A percentile compares a stretch with the other conserved stretches of the same genome.
Conservation (phyloP, 129 eudicot genomes). For the Escallonia herrerae region DNA sequence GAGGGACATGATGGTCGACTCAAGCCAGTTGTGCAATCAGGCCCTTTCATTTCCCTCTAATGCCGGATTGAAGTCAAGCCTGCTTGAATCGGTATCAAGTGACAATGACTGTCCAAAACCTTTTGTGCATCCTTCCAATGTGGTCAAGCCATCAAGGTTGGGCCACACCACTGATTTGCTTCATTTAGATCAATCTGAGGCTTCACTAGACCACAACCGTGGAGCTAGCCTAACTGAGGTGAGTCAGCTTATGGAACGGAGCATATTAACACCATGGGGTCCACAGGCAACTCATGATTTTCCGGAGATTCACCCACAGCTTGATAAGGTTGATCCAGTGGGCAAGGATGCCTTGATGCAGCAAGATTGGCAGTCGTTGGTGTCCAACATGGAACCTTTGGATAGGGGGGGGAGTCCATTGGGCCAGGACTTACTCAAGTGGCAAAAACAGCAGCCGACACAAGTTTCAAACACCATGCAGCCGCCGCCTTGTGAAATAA, state of each 20-base stretch:
- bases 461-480: background rate
- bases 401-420: too few relatives aligned
- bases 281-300: background rate
- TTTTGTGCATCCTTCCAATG: slow-evolving; percentile 24
- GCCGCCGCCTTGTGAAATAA: slow-evolving; percentile 5
- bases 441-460: background rate
- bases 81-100: slow-evolving; percentile 8
- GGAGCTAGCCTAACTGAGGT: slow-evolving; percentile 1
- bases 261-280: slow-evolving; percentile 1
- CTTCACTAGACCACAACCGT: too few relatives aligned
- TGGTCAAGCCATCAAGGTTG: slow-evolving; percentile 13
- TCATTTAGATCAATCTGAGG: background rate
- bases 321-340: background rate
- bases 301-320: background rate
- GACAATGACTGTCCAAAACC: slow-evolving; percentile 3
- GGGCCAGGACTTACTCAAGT: too few relatives aligned
- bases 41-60: slow-evolving; percentile 2
- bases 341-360: background rate
- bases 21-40: background rate
- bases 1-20: too few relatives aligned
- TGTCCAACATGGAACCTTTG: too few relatives aligned
- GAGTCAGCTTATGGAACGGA: slow-evolving; percentile 4
- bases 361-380: background rate
- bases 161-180: background rate
- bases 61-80: background rate